These are phyloP conservation scores for Penicillium sumatraense DNA, from an alignment of 2,329 filamentous ascomycete genomes.

Conservation along the genomic window DNA sequence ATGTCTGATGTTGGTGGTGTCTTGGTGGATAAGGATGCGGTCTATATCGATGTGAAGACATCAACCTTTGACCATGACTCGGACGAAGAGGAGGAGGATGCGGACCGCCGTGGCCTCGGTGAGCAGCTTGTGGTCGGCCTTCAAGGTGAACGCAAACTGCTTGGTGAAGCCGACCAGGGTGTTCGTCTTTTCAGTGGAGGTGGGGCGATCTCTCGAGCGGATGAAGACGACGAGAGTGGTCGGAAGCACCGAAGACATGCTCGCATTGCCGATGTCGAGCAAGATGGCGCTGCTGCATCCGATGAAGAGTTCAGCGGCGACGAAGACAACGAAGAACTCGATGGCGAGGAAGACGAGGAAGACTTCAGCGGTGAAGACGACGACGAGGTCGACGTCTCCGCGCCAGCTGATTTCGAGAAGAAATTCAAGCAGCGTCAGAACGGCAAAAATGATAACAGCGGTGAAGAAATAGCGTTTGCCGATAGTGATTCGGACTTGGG, in stretches of 20 bases:
- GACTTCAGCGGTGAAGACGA: constrained; percentile 53
- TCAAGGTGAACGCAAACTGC: constrained; percentile 77
- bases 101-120: constrained; percentile 83
- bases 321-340: constrained; percentile 56
- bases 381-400: constrained; percentile 42
- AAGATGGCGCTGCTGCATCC: constrained; percentile 58
- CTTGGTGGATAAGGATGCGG: constrained; percentile 94
- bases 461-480: constrained; percentile 83
- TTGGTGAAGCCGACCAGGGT: constrained; percentile 81
- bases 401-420: constrained; percentile 49
- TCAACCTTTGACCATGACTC: constrained; percentile 71
- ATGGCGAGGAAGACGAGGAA: constrained; percentile 57
- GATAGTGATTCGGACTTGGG: constrained; percentile 97
- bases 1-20: constrained; percentile 98
- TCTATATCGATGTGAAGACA: constrained; percentile 80
- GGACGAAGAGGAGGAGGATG: constrained; percentile 63
- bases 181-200: constrained; percentile 86
- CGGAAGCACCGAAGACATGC: constrained; percentile 59
- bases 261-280: constrained; percentile 55
- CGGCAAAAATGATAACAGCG: constrained; percentile 59
- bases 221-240: constrained; percentile 62
- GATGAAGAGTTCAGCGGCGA: constrained; percentile 57
- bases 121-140: constrained; percentile 93
- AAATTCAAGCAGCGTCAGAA: constrained; percentile 52
- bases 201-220: constrained; percentile 63